A percentile compares a stretch with the other conserved stretches of the same genome.
Evolutionary conservation across 192 early-diverging fungal genomes (phyloP).

Genomic region (Backusella parvicylindrica): DNA sequence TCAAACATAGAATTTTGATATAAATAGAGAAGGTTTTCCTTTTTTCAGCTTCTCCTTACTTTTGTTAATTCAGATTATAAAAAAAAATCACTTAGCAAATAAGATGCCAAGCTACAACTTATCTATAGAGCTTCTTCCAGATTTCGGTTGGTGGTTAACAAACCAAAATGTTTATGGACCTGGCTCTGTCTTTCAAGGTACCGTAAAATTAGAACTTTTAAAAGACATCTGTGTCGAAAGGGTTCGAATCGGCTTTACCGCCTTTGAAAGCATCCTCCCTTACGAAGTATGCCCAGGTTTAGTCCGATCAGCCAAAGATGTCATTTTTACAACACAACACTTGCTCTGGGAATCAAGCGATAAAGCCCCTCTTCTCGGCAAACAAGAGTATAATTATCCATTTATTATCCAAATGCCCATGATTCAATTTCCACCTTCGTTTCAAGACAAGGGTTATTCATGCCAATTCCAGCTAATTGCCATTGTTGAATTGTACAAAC

Average conservation of each 20-base stretch:
- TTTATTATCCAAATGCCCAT: slow-evolving; percentile 21
- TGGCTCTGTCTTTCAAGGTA: slow-evolving; percentile 24
- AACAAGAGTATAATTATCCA: slow-evolving; percentile 7
- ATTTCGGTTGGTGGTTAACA: slow-evolving; percentile 1
- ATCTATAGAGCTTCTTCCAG: slow-evolving; percentile 7
- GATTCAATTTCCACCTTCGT: slow-evolving; percentile 23
- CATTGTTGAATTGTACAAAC: background rate
- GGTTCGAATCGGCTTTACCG: background rate
- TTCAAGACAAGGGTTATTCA: background rate
- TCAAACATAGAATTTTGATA: background rate
- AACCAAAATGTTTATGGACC: slow-evolving; percentile 17
- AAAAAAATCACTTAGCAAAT: background rate
- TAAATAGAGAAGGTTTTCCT: background rate
- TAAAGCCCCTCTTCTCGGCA: background rate
- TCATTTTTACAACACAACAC: slow-evolving; percentile 3
- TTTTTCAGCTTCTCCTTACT: background rate
- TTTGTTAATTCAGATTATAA: background rate
- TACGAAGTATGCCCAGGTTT: background rate
- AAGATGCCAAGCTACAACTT: background rate
- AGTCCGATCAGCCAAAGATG: background rate
- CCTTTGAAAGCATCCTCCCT: background rate
- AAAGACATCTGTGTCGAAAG: background rate
- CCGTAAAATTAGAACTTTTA: background rate
- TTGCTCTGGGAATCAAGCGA: background rate
- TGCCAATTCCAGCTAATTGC: slow-evolving; percentile 5